Percentiles rank a stretch among this genome's conserved stretches.
These are phyloP conservation scores for Phoma herbarum DNA, from an alignment of 2,329 filamentous ascomycete species.

Conservation along the genomic window DNA sequence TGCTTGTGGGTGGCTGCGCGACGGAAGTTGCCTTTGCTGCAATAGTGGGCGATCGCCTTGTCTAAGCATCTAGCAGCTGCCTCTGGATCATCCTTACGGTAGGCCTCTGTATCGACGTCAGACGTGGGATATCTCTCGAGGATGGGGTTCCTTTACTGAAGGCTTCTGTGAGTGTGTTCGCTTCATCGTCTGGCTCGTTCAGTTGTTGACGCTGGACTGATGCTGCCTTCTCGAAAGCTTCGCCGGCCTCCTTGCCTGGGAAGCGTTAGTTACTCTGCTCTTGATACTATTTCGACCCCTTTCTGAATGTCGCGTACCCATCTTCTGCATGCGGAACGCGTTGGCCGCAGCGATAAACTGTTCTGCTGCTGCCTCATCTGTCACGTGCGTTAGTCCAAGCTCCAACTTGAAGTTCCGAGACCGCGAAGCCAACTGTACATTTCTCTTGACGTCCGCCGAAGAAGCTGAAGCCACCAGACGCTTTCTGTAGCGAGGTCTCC, in stretches of 20 bases:
- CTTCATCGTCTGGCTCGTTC: constrained; percentile 91
- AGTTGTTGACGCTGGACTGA: constrained; percentile 79
- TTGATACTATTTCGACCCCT: neutral
- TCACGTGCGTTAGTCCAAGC: constrained; percentile 33
- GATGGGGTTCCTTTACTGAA: constrained; percentile 64
- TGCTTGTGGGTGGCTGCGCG: constrained; percentile 92
- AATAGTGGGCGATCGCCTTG: constrained; percentile 84
- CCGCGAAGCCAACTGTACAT: constrained; percentile 51
- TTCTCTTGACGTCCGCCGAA: constrained; percentile 90
- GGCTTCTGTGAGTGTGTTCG: constrained; percentile 86
- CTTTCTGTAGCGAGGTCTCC: constrained; percentile 80
- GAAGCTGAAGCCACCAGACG: constrained; percentile 83
- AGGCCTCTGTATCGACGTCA: constrained; percentile 66
- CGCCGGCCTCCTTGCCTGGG: constrained; percentile 82
- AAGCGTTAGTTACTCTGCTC: constrained; percentile 16
- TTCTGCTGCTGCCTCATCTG: constrained; percentile 82
- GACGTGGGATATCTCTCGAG: neutral
- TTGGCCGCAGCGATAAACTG: constrained; percentile 89
- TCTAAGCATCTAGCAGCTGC: constrained; percentile 84
- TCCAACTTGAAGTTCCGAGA: neutral
- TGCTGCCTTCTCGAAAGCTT: constrained; percentile 86
- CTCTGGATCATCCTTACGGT: constrained; percentile 83
- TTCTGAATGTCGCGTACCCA: constrained; percentile 64
- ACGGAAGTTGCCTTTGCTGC: constrained; percentile 87
- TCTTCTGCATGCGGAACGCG: constrained; percentile 87